Evolutionary conservation across 148 eudicot genomes (phyloP).

Genomic region (Rhododendron ferrugineum): DNA sequence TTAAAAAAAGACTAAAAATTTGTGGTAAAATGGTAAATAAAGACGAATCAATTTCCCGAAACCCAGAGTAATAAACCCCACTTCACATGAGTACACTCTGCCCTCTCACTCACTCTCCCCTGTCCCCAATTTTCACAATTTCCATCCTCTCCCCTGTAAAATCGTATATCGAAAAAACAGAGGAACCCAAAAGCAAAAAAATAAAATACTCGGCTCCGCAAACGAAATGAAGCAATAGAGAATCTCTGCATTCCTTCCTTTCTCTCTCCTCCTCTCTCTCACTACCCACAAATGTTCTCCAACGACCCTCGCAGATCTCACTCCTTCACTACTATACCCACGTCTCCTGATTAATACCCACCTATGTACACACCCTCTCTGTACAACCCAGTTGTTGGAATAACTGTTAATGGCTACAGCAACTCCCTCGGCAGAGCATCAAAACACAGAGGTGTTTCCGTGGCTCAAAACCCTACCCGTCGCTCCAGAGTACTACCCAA

Average conservation of each 20-base stretch:
- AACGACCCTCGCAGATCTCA: constrained; percentile 13
- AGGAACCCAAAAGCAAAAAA: constrained; percentile 4
- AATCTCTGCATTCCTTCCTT: constrained; percentile 29
- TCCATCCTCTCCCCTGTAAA: constrained; percentile 22
- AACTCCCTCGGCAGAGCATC: constrained; percentile 14
- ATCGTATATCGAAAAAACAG: constrained; percentile 10
- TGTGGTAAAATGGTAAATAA: neutral
- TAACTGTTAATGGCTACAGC: constrained; percentile 18
- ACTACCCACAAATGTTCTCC: neutral
- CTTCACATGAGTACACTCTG: neutral
- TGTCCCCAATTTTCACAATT: neutral
- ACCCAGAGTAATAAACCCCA: constrained; percentile 12
- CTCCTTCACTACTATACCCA: neutral
- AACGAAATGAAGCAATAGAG: constrained; percentile 11
- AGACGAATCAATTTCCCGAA: neutral
- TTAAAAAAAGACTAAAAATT: too few species aligned
- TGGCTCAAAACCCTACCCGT: constrained; percentile 91
- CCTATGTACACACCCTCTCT: neutral
- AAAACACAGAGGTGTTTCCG: constrained; percentile 51
- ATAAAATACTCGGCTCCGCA: neutral
- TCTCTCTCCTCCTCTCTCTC: constrained; percentile 8
- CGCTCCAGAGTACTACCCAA: constrained; percentile 94
- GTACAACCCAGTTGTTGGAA: neutral
- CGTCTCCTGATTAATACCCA: neutral
- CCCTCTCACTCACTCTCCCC: neutral